Base-by-base conservation (phyloP, 495 filamentous ascomycete species). In the Clohesyomyces aquaticus region DNA sequence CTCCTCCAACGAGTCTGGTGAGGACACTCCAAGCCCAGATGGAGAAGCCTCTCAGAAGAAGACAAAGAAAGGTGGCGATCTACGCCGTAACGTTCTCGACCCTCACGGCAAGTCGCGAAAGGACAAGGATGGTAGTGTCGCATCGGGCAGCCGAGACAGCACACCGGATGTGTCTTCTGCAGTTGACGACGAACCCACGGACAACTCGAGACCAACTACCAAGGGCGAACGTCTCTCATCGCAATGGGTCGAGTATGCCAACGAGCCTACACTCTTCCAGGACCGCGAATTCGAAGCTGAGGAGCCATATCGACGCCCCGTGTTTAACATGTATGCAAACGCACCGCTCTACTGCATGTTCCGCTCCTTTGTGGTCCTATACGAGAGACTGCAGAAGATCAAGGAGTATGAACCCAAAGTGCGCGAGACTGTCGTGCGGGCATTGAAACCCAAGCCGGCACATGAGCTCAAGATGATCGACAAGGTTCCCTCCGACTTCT, bases 331-430 rank as follows among this genome's bases (percentile, higher is more conserved):
- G 69, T 99, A 93, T 77, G 87, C 85, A 72, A 98, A 96, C 73
- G 81, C 90, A 60, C 88, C 87, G 47, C 89, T 99, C 45, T 93
- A 89, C 69, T 91, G 91, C 77, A 96, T 99, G 80, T 88, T 99
- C 79, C 87, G 88, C 19, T 85, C 93, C 35, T 96, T 98, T 75
- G 85, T 94, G 73, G 87, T 88, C 2, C 79, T 98, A 6, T 98
- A 93, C 75, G 85, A 87, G 63, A 87, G 95, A 35, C 82, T 99
- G 12, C 77, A 86, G 57, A 84, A 87, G 54, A 84, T 98, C 76
- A 97, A 96, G 78, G 77, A 85, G 26, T 83, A 85, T 68, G 90
- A 88, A 73, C 81, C 80, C 18, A 81, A 86, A 47, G 93, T 93
- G 19, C 80, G 80, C 29, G 80, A 85, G 57, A 88, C 90, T 70